Base-by-base conservation (phyloP, 2,329 filamentous ascomycete species). In the Dryadomyces sulphureus region DNA sequence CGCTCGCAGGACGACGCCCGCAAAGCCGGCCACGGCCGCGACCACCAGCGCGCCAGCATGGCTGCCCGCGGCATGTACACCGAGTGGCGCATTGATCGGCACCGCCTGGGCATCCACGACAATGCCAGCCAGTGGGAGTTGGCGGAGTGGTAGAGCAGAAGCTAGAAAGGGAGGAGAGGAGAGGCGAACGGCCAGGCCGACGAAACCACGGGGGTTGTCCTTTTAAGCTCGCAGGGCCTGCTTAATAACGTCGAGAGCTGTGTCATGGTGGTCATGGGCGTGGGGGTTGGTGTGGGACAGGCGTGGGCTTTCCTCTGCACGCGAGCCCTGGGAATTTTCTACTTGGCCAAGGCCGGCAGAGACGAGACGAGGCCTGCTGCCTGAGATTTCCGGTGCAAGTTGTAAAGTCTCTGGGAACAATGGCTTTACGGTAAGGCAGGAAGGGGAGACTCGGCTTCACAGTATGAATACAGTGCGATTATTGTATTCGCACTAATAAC, bases 61-160 rank as follows among this genome's bases (percentile, higher is more conserved):
- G 78, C 64, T 61, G 73, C 68, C 59, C 75, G 66, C 65, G 76
- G 71, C 62, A 74, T 67, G 63, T 83, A 70, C 63, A 74, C 61
- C 62, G 82, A 62, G 70, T 83, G 82, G 73, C 68, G 69, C 49
- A 85, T 88, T 56, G 79, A 84, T 56, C 78, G 83, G 52, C 72
- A 80, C 55, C 75, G 74, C 48, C 65, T 94, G 56, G 73, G 76
- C 32, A 73, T 94, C 51, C 68, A 70, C 21, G 79, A 90, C 56
- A 74, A 73, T 17, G 75, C 73, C 34, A 60, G 69, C 52, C 69
- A 65, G 39, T 92, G 84, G 79, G 67, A 73, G 43, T 70, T 86
- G 52, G 63, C 64, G 35, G 66, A 73, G 36, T 84, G 79, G 80
- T 59, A 60, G 41, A 46, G 51, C 20, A 47, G 38, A 47, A 34